These are phyloP conservation scores for Pyrenochaeta sp. DNA, from an alignment of 2,329 filamentous ascomycete genomes.

Conservation along the genomic window DNA sequence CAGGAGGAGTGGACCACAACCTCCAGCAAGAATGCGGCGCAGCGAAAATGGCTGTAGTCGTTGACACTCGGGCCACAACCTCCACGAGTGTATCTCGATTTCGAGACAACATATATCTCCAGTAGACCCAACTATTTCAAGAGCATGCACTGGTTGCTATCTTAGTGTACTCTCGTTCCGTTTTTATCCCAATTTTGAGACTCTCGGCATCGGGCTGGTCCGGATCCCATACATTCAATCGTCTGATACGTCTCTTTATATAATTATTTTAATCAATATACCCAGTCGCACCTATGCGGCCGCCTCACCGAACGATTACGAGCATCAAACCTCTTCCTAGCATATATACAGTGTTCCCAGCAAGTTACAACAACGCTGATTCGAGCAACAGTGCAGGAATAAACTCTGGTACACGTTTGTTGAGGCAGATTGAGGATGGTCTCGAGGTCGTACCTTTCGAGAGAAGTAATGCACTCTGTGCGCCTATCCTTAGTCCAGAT, in stretches of 20 bases:
- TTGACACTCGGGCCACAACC: constrained; percentile 3
- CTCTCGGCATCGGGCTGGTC: constrained; percentile 23
- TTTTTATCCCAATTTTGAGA: constrained; percentile 12
- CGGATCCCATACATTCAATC: constrained; percentile 8
- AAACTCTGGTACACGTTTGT: constrained; percentile 18
- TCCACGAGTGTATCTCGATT: background rate
- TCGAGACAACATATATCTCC: constrained; percentile 17
- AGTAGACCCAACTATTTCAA: constrained; percentile 5
- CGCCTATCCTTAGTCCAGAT: constrained; percentile 36
- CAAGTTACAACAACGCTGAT: constrained; percentile 12
- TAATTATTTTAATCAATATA: background rate
- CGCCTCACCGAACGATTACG: constrained; percentile 31
- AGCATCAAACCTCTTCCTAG: constrained; percentile 38
- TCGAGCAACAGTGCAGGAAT: constrained; percentile 15
- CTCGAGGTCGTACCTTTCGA: constrained; percentile 44
- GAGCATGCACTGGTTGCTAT: constrained; percentile 27
- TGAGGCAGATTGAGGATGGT: constrained; percentile 34
- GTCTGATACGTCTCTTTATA: constrained; percentile 9
- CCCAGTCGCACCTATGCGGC: constrained; percentile 28
- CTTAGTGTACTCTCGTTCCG: constrained; percentile 20
- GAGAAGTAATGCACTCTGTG: constrained; percentile 29
- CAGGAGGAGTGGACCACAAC: constrained; percentile 21
- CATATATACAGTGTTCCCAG: constrained; percentile 37
- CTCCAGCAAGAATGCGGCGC: constrained; percentile 24
- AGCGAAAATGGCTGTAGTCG: constrained; percentile 12